phyloP scores from a whole-genome alignment of 2,329 filamentous ascomycete species.

The Neonectria coccinea region DNA sequence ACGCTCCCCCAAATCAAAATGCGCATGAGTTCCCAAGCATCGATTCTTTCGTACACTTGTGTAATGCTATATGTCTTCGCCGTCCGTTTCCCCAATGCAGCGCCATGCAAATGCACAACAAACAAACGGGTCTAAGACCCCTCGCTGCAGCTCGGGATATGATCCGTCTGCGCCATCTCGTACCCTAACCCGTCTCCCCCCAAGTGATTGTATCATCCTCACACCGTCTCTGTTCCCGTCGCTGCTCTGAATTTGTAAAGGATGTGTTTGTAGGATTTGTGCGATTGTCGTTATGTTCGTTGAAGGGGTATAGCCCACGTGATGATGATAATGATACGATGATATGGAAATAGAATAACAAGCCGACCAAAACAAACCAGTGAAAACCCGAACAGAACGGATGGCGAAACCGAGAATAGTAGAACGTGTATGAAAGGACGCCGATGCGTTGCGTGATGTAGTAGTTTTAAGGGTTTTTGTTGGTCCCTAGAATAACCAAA shows the following conservation, averaged over 20 bases:
- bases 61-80: constrained; percentile 18
- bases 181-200: background rate
- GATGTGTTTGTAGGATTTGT: constrained; percentile 17
- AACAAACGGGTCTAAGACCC: constrained; percentile 17
- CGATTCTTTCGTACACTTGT: constrained; percentile 18
- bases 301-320: constrained; percentile 10
- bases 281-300: constrained; percentile 24
- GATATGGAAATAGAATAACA: constrained; percentile 1
- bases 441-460: background rate
- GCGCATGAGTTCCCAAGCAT: constrained; percentile 13
- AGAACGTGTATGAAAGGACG: background rate
- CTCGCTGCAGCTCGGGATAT: constrained; percentile 10
- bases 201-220: background rate
- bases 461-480: background rate
- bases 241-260: constrained; percentile 2
- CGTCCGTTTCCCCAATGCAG: constrained; percentile 31
- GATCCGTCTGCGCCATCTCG: background rate
- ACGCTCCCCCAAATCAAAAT: constrained; percentile 8
- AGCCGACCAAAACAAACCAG: constrained; percentile 9
- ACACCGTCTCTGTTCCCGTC: background rate
- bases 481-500: background rate
- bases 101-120: constrained; percentile 41
- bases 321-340: constrained; percentile 1
- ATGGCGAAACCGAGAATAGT: background rate
- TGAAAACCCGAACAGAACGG: background rate